Base-by-base conservation (phyloP, 2,329 filamentous ascomycete species). In the Penicillium sp. region DNA sequence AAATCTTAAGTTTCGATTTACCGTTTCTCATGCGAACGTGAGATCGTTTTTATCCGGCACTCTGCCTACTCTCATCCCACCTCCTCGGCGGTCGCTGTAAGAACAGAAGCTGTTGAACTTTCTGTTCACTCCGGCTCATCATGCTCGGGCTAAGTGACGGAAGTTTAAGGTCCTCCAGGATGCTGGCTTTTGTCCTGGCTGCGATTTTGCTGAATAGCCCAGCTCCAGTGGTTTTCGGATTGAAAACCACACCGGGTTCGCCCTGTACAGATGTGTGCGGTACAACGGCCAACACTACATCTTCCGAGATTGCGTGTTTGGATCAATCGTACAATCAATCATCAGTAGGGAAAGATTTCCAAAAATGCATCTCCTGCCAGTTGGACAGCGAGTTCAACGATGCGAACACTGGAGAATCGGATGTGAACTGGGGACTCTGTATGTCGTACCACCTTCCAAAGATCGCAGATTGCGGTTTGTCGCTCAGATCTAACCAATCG, bases 401-500 rank as follows among this genome's bases (percentile, higher is more conserved):
- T 60, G 52, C 61, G 2, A 46, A 45, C 1, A 71, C 68, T 2
- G 74, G 73, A 25, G 71, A 78, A 57, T 72, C 77, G 19, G 78
- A 80, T 62, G 74, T 80, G 10, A 67, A 75, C 61, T 80, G 76
- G 77, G 78, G 73, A 38, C 66, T 80, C 45, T 78, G 78, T 80
- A 76, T 61, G 77, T 66, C 25, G 38, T 37, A 48, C 12, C 50
- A 57, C 21, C 43, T 40, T 8, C 17, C 21, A 6, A 19, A 38
- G 25, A 8, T 33, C 7, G 21, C 19, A 40, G 15, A 5, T n/a
- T 41, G 15, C 15, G n/a, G 0, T 27, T 31, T n/a, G 8, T n/a
- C 9, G 38, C 29, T 37, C 25, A 27, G 17, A 47, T 43, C 50
- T 60, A 52, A 53, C 43, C 25, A 6, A 21, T 29, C 42, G 41